These are phyloP conservation scores for Juglanconis juglandina DNA, from an alignment of 2,329 filamentous ascomycete genomes.

Conservation along the genomic window DNA sequence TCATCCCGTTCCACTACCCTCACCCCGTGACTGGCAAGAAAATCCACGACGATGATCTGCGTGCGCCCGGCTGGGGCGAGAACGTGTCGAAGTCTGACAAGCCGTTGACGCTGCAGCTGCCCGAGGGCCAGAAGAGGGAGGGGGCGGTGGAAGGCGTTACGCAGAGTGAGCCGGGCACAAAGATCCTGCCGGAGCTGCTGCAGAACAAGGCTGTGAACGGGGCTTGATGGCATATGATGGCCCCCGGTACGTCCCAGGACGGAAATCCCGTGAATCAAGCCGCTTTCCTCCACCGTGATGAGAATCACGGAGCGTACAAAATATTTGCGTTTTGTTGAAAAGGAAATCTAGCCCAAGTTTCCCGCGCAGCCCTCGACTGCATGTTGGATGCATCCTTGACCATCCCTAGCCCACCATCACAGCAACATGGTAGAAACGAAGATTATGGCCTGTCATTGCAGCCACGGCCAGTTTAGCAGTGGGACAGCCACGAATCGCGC, in stretches of 20 bases:
- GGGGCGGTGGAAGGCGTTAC: conserved; percentile 26
- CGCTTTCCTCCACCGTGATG: too few relatives aligned
- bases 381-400: too few relatives aligned
- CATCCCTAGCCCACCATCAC: too few relatives aligned
- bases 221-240: conserved; percentile 10
- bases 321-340: too few relatives aligned
- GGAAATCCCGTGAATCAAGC: too few relatives aligned
- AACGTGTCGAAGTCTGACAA: conserved; percentile 37
- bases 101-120: conserved; percentile 38
- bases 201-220: conserved; percentile 24
- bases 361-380: too few relatives aligned
- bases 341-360: too few relatives aligned
- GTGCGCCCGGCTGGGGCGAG: conserved; percentile 43
- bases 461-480: background rate
- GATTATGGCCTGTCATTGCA: too few relatives aligned
- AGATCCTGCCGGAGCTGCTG: conserved; percentile 34
- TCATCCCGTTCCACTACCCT: conserved; percentile 51
- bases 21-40: conserved; percentile 47
- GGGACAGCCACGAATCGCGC: background rate
- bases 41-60: conserved; percentile 43
- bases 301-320: too few relatives aligned
- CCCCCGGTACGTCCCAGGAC: too few relatives aligned
- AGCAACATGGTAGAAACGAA: too few relatives aligned
- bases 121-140: conserved; percentile 32
- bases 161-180: conserved; percentile 29